phyloP scores from a whole-genome alignment of 805 yeast genomes.

The Zygotorulaspora sp. region DNA sequence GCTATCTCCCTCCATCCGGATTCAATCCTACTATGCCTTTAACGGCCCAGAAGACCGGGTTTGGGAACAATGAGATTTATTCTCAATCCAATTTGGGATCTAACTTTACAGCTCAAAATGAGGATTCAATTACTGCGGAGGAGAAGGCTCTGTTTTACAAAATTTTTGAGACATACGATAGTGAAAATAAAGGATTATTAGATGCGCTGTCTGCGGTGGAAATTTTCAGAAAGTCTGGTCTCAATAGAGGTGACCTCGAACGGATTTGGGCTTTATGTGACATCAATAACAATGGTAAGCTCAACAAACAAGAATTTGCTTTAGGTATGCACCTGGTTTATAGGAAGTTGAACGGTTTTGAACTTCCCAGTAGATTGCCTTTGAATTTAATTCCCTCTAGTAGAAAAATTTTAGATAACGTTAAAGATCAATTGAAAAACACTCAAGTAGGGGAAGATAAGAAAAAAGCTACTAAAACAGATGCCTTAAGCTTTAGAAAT shows the following conservation, averaged over 20 bases:
- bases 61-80: conserved; percentile 40
- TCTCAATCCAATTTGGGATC: conserved; percentile 36
- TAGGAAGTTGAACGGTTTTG: conserved; percentile 81
- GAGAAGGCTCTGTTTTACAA: conserved; percentile 84
- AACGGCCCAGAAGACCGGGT: conserved; percentile 43
- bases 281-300: conserved; percentile 71
- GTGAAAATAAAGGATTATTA: conserved; percentile 58
- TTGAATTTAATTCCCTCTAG: conserved; percentile 90
- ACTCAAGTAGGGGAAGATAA: conserved; percentile 10
- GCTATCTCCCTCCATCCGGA: conserved; percentile 49
- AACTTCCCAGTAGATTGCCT: conserved; percentile 78
- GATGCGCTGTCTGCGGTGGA: conserved; percentile 79
- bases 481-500: conserved; percentile 59
- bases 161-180: conserved; percentile 85
- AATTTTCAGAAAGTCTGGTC: conserved; percentile 87
- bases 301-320: conserved; percentile 86
- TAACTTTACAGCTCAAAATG: conserved; percentile 37
- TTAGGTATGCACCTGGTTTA: conserved; percentile 97
- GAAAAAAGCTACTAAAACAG: conserved; percentile 20
- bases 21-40: conserved; percentile 35
- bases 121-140: conserved; percentile 74
- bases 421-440: conserved; percentile 50
- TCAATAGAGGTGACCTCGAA: conserved; percentile 79
- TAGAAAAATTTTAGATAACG: conserved; percentile 62
- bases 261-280: conserved; percentile 89